Conservation (phyloP, 345 rosid species). For the Geranium rotundifolium region DNA sequence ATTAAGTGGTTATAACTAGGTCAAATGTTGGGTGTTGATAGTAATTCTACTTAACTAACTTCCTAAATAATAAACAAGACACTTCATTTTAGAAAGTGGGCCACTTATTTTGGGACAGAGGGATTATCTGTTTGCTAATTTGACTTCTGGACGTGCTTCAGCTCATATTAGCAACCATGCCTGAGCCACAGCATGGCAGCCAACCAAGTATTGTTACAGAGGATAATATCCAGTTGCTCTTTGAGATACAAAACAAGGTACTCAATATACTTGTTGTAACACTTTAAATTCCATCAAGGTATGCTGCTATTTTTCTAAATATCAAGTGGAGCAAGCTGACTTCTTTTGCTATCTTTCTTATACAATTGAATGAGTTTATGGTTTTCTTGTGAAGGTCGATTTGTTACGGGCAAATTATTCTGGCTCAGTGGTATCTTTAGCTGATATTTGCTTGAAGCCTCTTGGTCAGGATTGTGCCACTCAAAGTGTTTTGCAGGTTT, state of each 20-base stretch:
- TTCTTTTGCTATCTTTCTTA: background rate
- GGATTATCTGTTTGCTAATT: background rate
- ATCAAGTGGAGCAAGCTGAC: background rate
- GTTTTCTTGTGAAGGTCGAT: conserved; percentile 53
- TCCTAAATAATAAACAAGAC: too few relatives aligned
- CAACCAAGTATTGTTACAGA: conserved; percentile 67
- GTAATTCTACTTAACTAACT: too few relatives aligned
- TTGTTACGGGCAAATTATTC: conserved; percentile 66
- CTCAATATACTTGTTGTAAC: conserved; percentile 6
- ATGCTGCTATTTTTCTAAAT: background rate
- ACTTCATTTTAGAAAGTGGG: too few relatives aligned
- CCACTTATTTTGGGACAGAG: too few relatives aligned
- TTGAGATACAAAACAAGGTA: conserved; percentile 94
- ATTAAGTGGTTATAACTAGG: too few relatives aligned
- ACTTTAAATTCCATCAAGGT: conserved; percentile 8
- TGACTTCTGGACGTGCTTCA: conserved; percentile 16
- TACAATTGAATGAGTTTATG: background rate
- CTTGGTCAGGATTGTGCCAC: conserved; percentile 87
- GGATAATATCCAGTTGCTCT: conserved; percentile 72
- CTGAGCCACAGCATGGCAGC: conserved; percentile 40
- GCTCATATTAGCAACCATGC: conserved; percentile 78
- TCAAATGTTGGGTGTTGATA: too few relatives aligned
- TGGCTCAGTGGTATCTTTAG: conserved; percentile 51
- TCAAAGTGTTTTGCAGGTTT: conserved; percentile 90
- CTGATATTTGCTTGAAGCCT: conserved; percentile 92